Conservation (phyloP, 2,329 filamentous ascomycete genomes). For the Paramyrothecium roridum region DNA sequence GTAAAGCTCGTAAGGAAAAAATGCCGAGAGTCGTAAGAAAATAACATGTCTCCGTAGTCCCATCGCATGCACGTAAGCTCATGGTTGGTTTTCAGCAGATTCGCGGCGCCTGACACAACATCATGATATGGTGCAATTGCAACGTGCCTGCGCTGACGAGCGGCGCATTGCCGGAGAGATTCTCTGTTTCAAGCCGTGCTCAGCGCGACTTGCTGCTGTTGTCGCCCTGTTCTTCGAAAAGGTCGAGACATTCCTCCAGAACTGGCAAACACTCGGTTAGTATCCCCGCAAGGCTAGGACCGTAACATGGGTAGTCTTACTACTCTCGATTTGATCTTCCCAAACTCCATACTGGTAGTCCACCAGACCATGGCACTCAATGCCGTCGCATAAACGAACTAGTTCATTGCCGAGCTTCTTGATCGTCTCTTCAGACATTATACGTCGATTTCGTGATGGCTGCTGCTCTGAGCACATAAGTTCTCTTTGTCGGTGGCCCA, state of each 20-base stretch:
- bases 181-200: constrained; percentile 1
- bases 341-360: constrained; percentile 97
- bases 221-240: constrained; percentile 39
- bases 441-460: constrained; percentile 53
- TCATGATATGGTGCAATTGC: background rate
- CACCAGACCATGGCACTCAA: constrained; percentile 90
- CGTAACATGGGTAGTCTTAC: constrained; percentile 48
- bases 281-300: too few relatives aligned
- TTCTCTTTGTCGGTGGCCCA: constrained; percentile 82
- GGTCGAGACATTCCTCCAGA: constrained; percentile 39
- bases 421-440: constrained; percentile 67
- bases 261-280: constrained; percentile 15
- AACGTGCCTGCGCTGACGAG: background rate
- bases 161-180: background rate
- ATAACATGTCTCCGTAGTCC: background rate
- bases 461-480: constrained; percentile 60
- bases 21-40: background rate
- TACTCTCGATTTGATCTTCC: constrained; percentile 84
- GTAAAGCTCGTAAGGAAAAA: background rate
- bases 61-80: too few relatives aligned
- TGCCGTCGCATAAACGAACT: constrained; percentile 75
- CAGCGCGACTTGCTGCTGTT: constrained; percentile 21
- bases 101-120: background rate
- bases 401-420: constrained; percentile 80
- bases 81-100: too few relatives aligned